A percentile compares a stretch with the other conserved stretches of the same genome.
Evolutionary conservation across 1,284 basidiomycete genomes (phyloP).

Genomic region (Apiotrichum montevideense): DNA sequence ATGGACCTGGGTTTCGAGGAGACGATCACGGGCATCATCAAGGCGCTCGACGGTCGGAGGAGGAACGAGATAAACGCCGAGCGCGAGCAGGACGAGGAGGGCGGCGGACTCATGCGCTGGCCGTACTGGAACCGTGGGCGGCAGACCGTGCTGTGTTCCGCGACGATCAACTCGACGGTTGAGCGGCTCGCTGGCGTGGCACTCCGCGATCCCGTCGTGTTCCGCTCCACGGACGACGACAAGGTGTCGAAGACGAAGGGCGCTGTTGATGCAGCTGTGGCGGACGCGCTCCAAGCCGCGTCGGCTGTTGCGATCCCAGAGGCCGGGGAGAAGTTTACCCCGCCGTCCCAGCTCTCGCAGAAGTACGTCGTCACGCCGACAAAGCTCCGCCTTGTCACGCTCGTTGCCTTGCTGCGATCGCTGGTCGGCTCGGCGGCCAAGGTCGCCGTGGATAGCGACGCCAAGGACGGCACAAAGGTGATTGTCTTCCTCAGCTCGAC

Average conservation of each 20-base stretch:
- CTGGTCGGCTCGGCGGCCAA: constrained; percentile 54
- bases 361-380: constrained; percentile 88
- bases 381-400: constrained; percentile 84
- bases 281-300: constrained; percentile 25
- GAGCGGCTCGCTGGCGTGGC: constrained; percentile 84
- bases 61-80: constrained; percentile 67
- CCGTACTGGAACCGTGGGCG: constrained; percentile 66
- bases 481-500: constrained; percentile 97
- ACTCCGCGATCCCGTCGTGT: constrained; percentile 54
- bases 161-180: constrained; percentile 91
- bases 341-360: constrained; percentile 90
- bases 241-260: constrained; percentile 15
- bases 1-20: constrained; percentile 66
- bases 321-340: constrained; percentile 63
- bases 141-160: constrained; percentile 88
- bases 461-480: constrained; percentile 52
- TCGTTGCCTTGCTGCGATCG: constrained; percentile 75
- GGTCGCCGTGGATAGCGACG: constrained; percentile 7
- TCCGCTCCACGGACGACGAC: constrained; percentile 36
- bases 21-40: constrained; percentile 70
- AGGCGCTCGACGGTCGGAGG: constrained; percentile 71
- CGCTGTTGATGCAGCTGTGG: constrained; percentile 9
- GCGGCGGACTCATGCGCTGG: constrained; percentile 47
- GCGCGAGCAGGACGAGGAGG: constrained; percentile 58
- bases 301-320: constrained; percentile 22